Evolutionary conservation across 192 early-diverging fungal genomes (phyloP).

Genomic region (Oehlia diaphana): DNA sequence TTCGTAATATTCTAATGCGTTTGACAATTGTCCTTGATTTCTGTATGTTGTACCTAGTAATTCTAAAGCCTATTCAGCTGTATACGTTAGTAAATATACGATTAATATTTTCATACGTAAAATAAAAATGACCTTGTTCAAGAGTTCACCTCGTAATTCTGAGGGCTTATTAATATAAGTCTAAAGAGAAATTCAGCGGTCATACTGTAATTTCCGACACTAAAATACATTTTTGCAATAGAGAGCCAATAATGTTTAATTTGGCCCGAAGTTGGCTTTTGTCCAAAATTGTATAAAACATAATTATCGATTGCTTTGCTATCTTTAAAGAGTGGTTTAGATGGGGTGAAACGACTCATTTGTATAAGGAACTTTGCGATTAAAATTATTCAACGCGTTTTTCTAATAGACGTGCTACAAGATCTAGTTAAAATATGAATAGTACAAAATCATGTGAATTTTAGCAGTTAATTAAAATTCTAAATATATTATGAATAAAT

Average conservation of each 20-base stretch:
- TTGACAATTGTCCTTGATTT: background rate
- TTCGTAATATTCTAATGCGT: constrained; percentile 12
- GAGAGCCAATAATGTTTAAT: constrained; percentile 1
- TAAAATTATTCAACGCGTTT: too few species aligned
- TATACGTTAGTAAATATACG: background rate
- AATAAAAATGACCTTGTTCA: background rate
- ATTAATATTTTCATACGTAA: background rate
- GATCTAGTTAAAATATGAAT: too few species aligned
- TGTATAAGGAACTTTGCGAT: background rate
- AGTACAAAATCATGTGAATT: too few species aligned
- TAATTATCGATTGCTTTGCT: constrained; percentile 3
- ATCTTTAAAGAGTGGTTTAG: background rate
- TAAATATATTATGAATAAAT: background rate
- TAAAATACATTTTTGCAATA: constrained; percentile 15
- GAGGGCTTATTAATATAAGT: background rate
- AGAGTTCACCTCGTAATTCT: constrained; percentile 2
- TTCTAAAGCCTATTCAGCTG: background rate
- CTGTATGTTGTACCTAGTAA: constrained; percentile 6
- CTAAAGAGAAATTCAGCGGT: background rate
- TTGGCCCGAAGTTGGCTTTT: background rate
- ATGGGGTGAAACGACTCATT: constrained; percentile 9
- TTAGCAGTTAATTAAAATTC: too few species aligned
- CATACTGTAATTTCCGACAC: background rate
- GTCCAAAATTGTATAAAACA: background rate
- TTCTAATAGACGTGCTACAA: too few species aligned